These are phyloP conservation scores for Austroboletus eburneus DNA, from an alignment of 768 basidiomycete species.

Conservation along the genomic window DNA sequence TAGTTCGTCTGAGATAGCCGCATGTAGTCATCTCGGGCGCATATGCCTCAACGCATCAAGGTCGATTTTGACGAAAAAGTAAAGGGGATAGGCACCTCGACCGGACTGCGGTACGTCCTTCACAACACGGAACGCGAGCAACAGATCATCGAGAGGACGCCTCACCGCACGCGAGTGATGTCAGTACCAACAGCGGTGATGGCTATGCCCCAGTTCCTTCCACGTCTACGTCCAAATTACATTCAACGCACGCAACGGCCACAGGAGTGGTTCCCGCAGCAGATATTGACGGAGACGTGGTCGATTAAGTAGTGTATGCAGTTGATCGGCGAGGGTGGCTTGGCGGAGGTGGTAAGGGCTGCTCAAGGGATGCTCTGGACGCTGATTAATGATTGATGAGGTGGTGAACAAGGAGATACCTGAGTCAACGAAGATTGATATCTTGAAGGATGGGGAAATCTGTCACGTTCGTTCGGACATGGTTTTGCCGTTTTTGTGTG, in stretches of 20 bases:
- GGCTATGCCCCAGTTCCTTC: not conserved
- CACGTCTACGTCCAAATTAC: not conserved
- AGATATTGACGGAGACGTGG: conserved; percentile 35
- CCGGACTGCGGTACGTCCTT: not conserved
- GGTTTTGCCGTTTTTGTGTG: not conserved
- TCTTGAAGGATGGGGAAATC: conserved; percentile 40
- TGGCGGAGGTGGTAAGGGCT: conserved; percentile 1
- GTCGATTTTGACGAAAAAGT: conserved; percentile 11
- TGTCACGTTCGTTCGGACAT: conserved; percentile 34
- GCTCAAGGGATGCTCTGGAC: conserved; percentile 19
- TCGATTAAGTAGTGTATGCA: conserved; percentile 41
- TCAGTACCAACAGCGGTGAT: not conserved
- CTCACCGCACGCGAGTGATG: too few species aligned
- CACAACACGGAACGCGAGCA: conserved; percentile 1
- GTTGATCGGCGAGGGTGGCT: conserved; percentile 21
- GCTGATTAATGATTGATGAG: conserved; percentile 44
- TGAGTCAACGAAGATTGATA: conserved; percentile 35
- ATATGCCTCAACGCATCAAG: conserved; percentile 41
- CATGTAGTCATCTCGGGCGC: conserved; percentile 59
- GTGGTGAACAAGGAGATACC: conserved; percentile 32
- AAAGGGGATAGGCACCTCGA: conserved; percentile 3
- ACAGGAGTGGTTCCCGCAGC: conserved; percentile 37
- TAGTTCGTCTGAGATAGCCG: not conserved
- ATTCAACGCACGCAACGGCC: conserved; percentile 22
- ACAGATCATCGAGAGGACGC: too few species aligned